A percentile compares a stretch with the other conserved stretches of the same genome.
Evolutionary conservation across 257 asterid genomes (phyloP).

Genomic region (Solanum medicagineum): DNA sequence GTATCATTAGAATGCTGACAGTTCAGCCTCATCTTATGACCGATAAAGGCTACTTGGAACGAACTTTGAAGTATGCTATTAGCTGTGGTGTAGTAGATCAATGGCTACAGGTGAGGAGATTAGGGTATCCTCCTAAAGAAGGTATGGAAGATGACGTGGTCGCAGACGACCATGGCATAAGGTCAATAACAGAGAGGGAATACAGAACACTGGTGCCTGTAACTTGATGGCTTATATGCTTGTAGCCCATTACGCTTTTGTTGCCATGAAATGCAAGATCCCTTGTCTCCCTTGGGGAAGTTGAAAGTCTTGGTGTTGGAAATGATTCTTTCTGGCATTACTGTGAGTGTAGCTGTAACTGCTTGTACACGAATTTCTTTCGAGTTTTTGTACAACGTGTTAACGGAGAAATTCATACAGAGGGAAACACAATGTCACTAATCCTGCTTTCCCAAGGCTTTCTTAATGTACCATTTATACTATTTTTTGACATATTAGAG

Average conservation of each 20-base stretch:
- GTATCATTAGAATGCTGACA: conserved; percentile 63
- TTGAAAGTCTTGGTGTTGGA: background rate
- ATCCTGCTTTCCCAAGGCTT: background rate
- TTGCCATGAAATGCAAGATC: background rate
- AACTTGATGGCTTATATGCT: conserved; percentile 12
- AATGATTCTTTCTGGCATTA: background rate
- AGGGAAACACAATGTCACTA: background rate
- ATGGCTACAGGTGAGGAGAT: conserved; percentile 58
- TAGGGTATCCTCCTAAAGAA: conserved; percentile 87
- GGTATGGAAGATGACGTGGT: conserved; percentile 63
- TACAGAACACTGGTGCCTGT: conserved; percentile 52
- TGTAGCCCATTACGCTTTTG: background rate
- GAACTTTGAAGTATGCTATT: conserved; percentile 56
- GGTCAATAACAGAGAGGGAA: conserved; percentile 70
- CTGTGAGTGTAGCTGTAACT: background rate
- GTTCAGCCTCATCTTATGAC: conserved; percentile 63
- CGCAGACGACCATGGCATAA: conserved; percentile 61
- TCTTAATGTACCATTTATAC: background rate
- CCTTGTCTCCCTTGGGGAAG: background rate
- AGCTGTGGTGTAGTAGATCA: conserved; percentile 84
- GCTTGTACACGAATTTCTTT: background rate
- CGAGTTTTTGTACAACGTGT: background rate
- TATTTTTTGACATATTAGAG: background rate
- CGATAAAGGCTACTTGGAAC: conserved; percentile 62
- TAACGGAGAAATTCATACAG: background rate